Evolutionary conservation across 2,329 filamentous ascomycete species (phyloP), one percentile per base, ranked within the genome.

Genomic region (Balansia obtecta): DNA sequence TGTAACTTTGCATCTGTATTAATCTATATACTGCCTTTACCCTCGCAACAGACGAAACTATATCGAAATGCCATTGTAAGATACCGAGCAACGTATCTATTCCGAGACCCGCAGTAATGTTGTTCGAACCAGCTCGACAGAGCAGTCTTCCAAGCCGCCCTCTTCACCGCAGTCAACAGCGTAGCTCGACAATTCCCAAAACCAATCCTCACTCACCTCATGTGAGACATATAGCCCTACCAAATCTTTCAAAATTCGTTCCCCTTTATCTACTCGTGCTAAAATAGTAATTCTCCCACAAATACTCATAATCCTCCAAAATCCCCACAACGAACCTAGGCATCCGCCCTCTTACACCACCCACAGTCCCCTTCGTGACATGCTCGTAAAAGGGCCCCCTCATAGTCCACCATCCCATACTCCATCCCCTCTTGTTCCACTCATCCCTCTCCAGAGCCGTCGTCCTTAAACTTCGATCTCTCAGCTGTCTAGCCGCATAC

Each of bases 261-360:
- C 20, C 8, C 30, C 44, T 30, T 18, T 32, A 42, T 56, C 51
- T 54, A 50, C 74, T 78, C 37, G 78, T 80, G 65, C 77, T 80
- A 67, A 97, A 98, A 68, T 97, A 94, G 67, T 96, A 97, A 60
- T 94, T 90, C 68, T 96, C 89, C 93, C 93, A 98, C 33, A 98
- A 74, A 65, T 94, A 97, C 67, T 95, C 88, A 64, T 98, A 98
- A 65, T 98, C 93, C 64, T 96, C 89, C 55, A 97, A 68, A 44
- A 98, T 85, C 51, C 86, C 88, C 9, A 83, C 86, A 22, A 95
- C 74, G 63, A 98, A 79, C 56, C 86, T 82, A 45, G 94, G 79
- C 66, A 95, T 74, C 48, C 86, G 82, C 61, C 83, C 85, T 57
- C 81, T 83, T 56, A 95, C 76, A 60, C 82, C 85, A 32, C 73